A percentile compares a stretch with the other conserved stretches of the same genome.
Conservation (phyloP, 1,139 yeast species). For the Debaryomycetaceae sp. region DNA sequence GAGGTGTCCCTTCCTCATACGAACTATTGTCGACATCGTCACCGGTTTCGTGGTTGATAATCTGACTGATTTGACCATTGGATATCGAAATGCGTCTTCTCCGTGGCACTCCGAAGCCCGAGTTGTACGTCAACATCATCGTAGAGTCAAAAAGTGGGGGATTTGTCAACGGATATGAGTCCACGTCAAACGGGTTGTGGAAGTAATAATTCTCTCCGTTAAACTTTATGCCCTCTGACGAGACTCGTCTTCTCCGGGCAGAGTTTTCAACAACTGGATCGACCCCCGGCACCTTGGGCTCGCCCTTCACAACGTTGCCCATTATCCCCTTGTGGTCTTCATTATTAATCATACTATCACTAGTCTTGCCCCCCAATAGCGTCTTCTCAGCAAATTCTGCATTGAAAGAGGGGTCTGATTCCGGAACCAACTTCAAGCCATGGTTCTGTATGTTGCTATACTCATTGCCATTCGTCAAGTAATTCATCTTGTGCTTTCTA, state of each 20-base stretch:
- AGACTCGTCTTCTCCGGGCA: not conserved
- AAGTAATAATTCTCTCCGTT: not conserved
- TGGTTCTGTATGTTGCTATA: not conserved
- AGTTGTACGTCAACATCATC: constrained; percentile 37
- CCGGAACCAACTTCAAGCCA: not conserved
- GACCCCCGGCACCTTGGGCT: not conserved
- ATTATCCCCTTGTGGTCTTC: not conserved
- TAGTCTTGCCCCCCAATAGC: not conserved
- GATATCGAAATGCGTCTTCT: constrained; percentile 69
- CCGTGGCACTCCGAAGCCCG: constrained; percentile 42
- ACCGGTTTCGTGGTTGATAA: constrained; percentile 46
- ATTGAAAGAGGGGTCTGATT: not conserved
- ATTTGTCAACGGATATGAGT: constrained; percentile 58
- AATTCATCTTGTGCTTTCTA: not conserved
- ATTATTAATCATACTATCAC: not conserved
- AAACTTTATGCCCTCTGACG: not conserved
- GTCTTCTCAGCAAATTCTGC: not conserved
- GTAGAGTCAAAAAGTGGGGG: constrained; percentile 64
- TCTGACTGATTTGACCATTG: constrained; percentile 77
- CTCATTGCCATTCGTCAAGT: not conserved
- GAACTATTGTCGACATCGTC: constrained; percentile 22
- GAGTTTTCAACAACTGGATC: not conserved
- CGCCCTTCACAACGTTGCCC: not conserved
- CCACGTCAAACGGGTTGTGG: constrained; percentile 35
- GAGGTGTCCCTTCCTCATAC: constrained; percentile 13